phyloP scores from a whole-genome alignment of 345 rosid genomes.

The Euphorbia peplus region DNA sequence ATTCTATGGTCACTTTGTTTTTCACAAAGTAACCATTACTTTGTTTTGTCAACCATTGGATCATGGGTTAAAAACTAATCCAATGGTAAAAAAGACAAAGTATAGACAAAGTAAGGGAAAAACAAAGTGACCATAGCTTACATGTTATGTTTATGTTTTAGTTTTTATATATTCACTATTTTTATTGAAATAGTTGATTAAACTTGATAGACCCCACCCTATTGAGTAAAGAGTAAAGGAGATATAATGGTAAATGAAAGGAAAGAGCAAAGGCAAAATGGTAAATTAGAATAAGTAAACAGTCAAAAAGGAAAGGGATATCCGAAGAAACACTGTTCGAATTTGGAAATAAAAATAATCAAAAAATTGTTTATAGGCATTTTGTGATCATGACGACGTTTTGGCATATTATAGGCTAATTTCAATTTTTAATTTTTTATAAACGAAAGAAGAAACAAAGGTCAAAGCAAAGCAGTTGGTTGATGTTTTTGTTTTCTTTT shows the following conservation, averaged over 20 bases:
- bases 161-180: too few species aligned
- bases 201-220: too few species aligned
- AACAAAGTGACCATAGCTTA: too few species aligned
- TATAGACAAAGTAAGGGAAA: too few species aligned
- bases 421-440: neutral
- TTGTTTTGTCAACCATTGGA: too few species aligned
- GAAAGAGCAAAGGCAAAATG: neutral
- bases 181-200: too few species aligned
- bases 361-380: constrained; percentile 13
- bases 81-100: too few species aligned
- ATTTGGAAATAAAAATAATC: neutral
- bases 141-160: too few species aligned
- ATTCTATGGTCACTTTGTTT: too few species aligned
- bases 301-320: neutral
- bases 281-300: neutral
- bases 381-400: constrained; percentile 44
- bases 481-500: neutral
- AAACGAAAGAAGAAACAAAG: constrained; percentile 35
- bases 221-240: too few species aligned
- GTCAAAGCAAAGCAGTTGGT: constrained; percentile 79
- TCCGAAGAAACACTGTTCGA: neutral
- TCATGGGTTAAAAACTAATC: too few species aligned
- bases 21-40: too few species aligned
- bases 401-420: constrained; percentile 25
- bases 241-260: neutral